A percentile compares a stretch with the other conserved stretches of the same genome.
Conservation (phyloP, 2,329 filamentous ascomycete species). For the Aquanectria penicillioides region DNA sequence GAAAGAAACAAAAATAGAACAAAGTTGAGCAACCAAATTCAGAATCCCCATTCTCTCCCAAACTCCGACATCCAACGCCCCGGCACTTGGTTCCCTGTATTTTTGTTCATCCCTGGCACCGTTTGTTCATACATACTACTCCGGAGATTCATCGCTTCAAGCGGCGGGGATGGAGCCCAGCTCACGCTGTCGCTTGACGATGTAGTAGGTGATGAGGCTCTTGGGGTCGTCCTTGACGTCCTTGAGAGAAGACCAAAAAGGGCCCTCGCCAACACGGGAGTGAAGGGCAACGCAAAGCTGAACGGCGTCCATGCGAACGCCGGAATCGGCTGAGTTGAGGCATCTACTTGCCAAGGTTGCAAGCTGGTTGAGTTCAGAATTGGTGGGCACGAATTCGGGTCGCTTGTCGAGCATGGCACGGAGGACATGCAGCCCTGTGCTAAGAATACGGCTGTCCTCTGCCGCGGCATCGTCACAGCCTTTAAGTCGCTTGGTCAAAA, state of each 20-base stretch:
- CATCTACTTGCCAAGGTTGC: constrained; percentile 64
- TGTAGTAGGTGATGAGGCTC: constrained; percentile 83
- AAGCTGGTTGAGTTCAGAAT: constrained; percentile 62
- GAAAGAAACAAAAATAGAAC: neutral
- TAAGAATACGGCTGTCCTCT: constrained; percentile 63
- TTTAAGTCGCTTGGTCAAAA: constrained; percentile 61
- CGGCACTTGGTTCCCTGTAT: neutral
- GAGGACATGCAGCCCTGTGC: constrained; percentile 72
- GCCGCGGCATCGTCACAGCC: constrained; percentile 51
- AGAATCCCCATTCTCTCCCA: constrained; percentile 20
- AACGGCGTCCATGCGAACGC: constrained; percentile 79
- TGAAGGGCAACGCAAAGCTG: constrained; percentile 81
- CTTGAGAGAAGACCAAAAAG: constrained; percentile 75
- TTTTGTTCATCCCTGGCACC: constrained; percentile 3
- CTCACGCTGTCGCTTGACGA: constrained; percentile 75
- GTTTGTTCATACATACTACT: neutral
- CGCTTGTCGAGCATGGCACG: constrained; percentile 66
- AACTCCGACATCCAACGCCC: constrained; percentile 39
- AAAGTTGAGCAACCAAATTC: constrained; percentile 17
- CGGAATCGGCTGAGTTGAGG: constrained; percentile 69
- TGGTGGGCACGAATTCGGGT: constrained; percentile 58
- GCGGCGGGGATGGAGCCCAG: constrained; percentile 33
- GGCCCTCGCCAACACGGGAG: constrained; percentile 64
- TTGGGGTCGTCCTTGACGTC: constrained; percentile 76
- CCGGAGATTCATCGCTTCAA: neutral